Conservation (phyloP, 2,329 filamentous ascomycete species). For the Diaporthe eres region DNA sequence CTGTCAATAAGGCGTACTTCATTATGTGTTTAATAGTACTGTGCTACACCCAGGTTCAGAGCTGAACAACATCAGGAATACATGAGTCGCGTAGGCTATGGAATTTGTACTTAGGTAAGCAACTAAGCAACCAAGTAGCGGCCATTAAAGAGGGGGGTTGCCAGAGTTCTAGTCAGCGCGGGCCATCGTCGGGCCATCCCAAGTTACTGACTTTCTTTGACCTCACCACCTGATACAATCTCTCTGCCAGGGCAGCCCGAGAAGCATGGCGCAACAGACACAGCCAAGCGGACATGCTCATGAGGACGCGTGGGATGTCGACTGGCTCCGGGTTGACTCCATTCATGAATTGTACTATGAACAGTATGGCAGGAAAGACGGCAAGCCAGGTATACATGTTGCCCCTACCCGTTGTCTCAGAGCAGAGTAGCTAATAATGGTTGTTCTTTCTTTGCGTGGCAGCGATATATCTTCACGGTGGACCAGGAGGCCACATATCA, state of each 20-base stretch:
- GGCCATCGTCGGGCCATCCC: neutral
- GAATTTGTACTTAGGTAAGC: neutral
- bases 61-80: neutral
- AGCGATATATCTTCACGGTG: conserved; percentile 55
- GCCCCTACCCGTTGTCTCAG: no score
- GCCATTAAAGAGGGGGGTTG: neutral
- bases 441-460: neutral
- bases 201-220: neutral
- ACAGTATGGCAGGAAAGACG: conserved; percentile 18
- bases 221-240: neutral
- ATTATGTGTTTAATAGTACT: neutral
- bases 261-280: conserved; percentile 6
- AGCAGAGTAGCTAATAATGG: neutral
- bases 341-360: conserved; percentile 13
- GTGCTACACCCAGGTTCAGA: neutral
- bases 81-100: neutral
- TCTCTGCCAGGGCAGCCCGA: neutral
- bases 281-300: neutral
- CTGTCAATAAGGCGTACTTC: neutral
- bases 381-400: conserved; percentile 2
- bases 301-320: neutral
- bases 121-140: neutral
- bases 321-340: conserved; percentile 6
- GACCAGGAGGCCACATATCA: conserved; percentile 54
- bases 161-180: neutral